Evolutionary conservation across 495 filamentous ascomycete species (phyloP).

Genomic region (Penicillium atrosanguineum): DNA sequence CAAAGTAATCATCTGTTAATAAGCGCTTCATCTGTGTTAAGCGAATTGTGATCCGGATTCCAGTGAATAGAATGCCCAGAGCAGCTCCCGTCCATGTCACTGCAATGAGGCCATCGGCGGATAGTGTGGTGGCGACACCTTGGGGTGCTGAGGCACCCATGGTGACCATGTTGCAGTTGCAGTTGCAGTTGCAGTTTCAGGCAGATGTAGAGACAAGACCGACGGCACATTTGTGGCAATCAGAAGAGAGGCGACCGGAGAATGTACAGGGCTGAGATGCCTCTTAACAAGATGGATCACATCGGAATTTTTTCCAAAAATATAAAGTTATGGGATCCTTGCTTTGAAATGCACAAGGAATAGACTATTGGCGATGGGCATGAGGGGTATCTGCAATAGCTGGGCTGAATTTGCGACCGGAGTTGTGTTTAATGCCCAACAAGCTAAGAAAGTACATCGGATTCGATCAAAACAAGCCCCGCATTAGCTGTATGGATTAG

Average conservation of each 20-base stretch:
- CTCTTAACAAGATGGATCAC: neutral
- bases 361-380: neutral
- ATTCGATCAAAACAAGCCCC: neutral
- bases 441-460: too few species aligned
- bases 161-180: neutral
- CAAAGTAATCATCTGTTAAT: constrained; percentile 42
- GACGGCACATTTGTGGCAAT: neutral
- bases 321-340: neutral
- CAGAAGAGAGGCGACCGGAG: neutral
- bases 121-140: constrained; percentile 12
- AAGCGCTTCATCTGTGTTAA: constrained; percentile 25
- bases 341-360: neutral
- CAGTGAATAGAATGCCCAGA: constrained; percentile 38
- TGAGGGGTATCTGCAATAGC: neutral
- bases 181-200: neutral
- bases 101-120: constrained; percentile 13
- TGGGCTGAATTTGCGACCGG: neutral
- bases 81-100: constrained; percentile 28
- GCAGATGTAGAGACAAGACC: neutral
- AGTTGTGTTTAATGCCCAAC: neutral
- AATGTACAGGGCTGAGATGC: neutral
- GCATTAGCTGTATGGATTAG: neutral
- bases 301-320: neutral
- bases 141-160: constrained; percentile 1
- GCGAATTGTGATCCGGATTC: constrained; percentile 38